Evolutionary conservation across 192 early-diverging fungal genomes (phyloP).

Genomic region (Lobosporangium transversale): DNA sequence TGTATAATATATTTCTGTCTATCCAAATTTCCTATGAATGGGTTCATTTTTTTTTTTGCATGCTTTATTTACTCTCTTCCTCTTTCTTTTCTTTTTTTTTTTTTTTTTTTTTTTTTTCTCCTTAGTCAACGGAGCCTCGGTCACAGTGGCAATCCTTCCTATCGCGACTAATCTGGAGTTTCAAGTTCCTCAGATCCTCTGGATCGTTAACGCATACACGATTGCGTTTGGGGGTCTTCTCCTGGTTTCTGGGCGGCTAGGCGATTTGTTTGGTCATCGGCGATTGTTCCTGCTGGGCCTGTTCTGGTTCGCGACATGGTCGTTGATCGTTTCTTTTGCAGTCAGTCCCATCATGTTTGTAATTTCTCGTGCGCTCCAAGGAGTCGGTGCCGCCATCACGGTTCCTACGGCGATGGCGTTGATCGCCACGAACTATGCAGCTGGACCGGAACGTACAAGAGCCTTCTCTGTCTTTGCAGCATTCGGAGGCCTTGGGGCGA

Average conservation of each 20-base stretch:
- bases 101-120: not conserved
- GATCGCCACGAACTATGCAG: conserved; percentile 40
- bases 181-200: conserved; percentile 18
- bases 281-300: conserved; percentile 45
- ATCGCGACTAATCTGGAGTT: conserved; percentile 38
- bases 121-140: conserved; percentile 42
- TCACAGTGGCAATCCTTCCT: conserved; percentile 39
- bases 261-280: conserved; percentile 54
- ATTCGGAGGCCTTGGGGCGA: conserved; percentile 39
- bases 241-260: conserved; percentile 42
- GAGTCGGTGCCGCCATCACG: conserved; percentile 37
- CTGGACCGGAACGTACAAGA: conserved; percentile 24
- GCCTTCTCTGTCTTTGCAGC: conserved; percentile 45
- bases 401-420: conserved; percentile 47
- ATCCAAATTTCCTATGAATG: too few species aligned
- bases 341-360: conserved; percentile 40
- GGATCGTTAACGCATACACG: conserved; percentile 49
- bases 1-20: too few species aligned
- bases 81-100: not conserved
- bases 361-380: conserved; percentile 46
- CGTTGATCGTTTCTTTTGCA: conserved; percentile 40
- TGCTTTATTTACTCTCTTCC: not conserved
- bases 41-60: not conserved
- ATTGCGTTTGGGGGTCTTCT: conserved; percentile 49
- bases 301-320: conserved; percentile 38